Percentiles rank a stretch among this genome's conserved stretches.
Evolutionary conservation across 2,329 filamentous ascomycete species (phyloP).

Genomic region (Arthrobotrys musiformis): DNA sequence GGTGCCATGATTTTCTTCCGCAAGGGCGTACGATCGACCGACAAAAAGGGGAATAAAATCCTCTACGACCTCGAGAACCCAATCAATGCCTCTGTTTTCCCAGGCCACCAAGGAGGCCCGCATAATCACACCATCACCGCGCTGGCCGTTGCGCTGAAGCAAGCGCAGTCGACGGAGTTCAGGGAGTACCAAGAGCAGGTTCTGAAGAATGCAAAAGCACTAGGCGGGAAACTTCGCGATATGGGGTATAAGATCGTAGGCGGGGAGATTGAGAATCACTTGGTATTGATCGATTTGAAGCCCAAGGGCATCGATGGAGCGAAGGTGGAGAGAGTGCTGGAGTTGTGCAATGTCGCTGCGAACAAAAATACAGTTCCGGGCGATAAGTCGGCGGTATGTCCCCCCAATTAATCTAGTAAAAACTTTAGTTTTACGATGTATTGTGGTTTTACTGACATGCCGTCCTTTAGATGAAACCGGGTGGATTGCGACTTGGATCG

Average conservation of each 20-base stretch:
- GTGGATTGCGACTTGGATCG: conserved; percentile 91
- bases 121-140: conserved; percentile 99
- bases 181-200: conserved; percentile 91
- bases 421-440: not conserved
- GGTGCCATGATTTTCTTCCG: conserved; percentile 99
- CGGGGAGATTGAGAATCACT: conserved; percentile 96
- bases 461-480: conserved; percentile 73
- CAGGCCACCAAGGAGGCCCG: conserved; percentile 95
- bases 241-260: conserved; percentile 89
- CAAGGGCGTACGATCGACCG: conserved; percentile 83
- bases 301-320: conserved; percentile 87
- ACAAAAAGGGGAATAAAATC: conserved; percentile 80
- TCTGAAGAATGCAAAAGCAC: conserved; percentile 87
- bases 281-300: conserved; percentile 92
- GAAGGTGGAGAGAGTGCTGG: conserved; percentile 87
- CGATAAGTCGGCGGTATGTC: conserved; percentile 79
- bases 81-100: conserved; percentile 97
- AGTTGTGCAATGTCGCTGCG: conserved; percentile 92
- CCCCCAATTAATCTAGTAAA: conserved; percentile 1
- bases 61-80: conserved; percentile 90
- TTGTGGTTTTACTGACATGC: conserved; percentile 1
- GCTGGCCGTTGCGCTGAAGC: conserved; percentile 91
- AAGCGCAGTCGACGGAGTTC: conserved; percentile 89
- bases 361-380: conserved; percentile 99
- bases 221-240: conserved; percentile 80